A percentile compares a stretch with the other conserved stretches of the same genome.
Evolutionary conservation across 2,329 filamentous ascomycete species (phyloP).

Genomic region (Hymenoscyphus occultus): DNA sequence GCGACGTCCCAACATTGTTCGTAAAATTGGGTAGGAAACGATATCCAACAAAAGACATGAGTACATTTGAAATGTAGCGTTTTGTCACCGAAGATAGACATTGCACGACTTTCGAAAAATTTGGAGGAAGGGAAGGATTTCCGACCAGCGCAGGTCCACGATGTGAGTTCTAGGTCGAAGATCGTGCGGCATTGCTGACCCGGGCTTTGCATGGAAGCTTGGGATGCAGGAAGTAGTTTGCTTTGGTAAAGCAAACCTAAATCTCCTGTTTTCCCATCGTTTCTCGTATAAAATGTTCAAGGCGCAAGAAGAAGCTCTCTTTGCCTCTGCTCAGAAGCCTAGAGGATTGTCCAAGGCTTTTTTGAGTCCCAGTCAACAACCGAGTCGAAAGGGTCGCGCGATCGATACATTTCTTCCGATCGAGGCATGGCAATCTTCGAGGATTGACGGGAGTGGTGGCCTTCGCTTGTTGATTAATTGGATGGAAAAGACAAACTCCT

Average conservation of each 20-base stretch:
- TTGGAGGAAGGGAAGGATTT: neutral
- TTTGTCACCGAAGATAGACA: neutral
- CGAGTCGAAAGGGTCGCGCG: neutral
- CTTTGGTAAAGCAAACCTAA: neutral
- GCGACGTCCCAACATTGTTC: neutral
- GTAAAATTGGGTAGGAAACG: neutral
- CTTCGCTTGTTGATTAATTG: neutral
- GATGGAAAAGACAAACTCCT: too few relatives aligned
- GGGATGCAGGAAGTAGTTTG: neutral
- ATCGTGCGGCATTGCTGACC: neutral
- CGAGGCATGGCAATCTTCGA: neutral
- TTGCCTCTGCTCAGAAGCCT: neutral
- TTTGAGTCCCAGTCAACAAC: neutral
- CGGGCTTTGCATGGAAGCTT: neutral
- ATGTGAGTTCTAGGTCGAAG: neutral
- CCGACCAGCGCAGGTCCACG: neutral
- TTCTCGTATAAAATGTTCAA: neutral
- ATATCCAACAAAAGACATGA: neutral
- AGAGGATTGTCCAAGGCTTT: neutral
- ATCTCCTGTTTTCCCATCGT: neutral
- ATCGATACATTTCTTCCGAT: neutral
- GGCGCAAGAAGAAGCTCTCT: neutral
- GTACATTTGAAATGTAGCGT: neutral
- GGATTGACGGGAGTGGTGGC: neutral
- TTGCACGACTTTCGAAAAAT: neutral